Evolutionary conservation across 2,329 filamentous ascomycete genomes (phyloP).

Genomic region (Ceratocystis ficicola): DNA sequence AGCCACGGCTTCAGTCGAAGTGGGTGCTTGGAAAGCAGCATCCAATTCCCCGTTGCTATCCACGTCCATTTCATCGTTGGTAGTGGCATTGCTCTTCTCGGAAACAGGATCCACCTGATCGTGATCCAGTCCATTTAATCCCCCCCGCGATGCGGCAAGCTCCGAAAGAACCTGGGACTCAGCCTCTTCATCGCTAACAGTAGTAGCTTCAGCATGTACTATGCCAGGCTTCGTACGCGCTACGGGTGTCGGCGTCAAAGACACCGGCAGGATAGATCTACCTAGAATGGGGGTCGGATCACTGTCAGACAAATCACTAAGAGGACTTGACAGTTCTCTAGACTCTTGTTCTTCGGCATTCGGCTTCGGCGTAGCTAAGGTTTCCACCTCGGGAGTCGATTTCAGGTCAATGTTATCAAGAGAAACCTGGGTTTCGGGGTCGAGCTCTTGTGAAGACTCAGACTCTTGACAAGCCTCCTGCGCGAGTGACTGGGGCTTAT

Average conservation of each 20-base stretch:
- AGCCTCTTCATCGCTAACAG: conserved; percentile 23
- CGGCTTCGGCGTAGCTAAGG: background rate
- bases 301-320: conserved; percentile 18
- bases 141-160: conserved; percentile 29
- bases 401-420: conserved; percentile 12
- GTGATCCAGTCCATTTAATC: too few relatives aligned
- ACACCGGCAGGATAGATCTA: background rate
- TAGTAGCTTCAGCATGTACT: background rate
- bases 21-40: background rate
- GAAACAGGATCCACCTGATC: background rate
- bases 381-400: background rate
- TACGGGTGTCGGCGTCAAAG: background rate
- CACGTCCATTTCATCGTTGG: conserved; percentile 1
- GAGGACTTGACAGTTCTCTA: conserved; percentile 18
- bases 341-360: conserved; percentile 22
- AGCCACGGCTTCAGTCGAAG: background rate
- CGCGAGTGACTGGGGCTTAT: background rate
- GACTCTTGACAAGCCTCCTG: conserved; percentile 8
- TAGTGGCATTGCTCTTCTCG: too few relatives aligned
- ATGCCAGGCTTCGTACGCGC: too few relatives aligned
- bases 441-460: background rate
- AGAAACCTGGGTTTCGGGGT: conserved; percentile 13
- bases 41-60: background rate
- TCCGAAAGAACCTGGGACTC: conserved; percentile 34
- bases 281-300: background rate